These are phyloP conservation scores for Lolium multiflorum DNA, from an alignment of 176 grass and related monocot species.

Conservation along the genomic window DNA sequence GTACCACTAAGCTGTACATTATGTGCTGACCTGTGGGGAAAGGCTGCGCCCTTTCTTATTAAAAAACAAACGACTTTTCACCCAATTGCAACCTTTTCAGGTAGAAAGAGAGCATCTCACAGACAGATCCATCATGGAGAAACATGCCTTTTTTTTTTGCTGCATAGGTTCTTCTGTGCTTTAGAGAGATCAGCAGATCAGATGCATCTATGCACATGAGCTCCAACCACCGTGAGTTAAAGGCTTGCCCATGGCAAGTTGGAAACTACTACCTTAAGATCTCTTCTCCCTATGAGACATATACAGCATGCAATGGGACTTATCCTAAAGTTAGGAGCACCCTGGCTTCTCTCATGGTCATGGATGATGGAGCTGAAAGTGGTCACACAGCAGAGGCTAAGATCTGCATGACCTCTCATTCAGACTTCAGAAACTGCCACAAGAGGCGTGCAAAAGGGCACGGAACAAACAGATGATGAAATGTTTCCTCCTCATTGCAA, in stretches of 20 bases:
- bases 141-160: slow-evolving; percentile 15
- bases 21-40: slow-evolving; percentile 1
- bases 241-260: slow-evolving; percentile 47
- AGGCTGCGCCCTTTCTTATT: slow-evolving; percentile 38
- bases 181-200: slow-evolving; percentile 1
- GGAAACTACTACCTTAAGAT: slow-evolving; percentile 46
- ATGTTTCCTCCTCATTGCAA: too few species aligned
- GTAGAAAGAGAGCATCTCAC: slow-evolving; percentile 23
- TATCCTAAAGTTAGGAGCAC: not conserved
- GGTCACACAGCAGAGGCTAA: slow-evolving; percentile 21
- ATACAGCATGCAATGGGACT: slow-evolving; percentile 25
- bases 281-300: slow-evolving; percentile 40
- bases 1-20: slow-evolving; percentile 28
- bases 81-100: slow-evolving; percentile 46
- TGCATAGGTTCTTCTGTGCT: slow-evolving; percentile 29
- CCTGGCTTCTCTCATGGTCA: slow-evolving; percentile 20
- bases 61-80: slow-evolving; percentile 16
- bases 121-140: slow-evolving; percentile 38
- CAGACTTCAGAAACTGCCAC: not conserved
- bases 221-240: slow-evolving; percentile 40
- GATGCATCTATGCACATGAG: slow-evolving; percentile 12
- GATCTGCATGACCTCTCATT: not conserved
- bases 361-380: slow-evolving; percentile 41
- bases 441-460: too few species aligned
- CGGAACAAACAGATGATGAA: too few species aligned